A percentile compares a stretch with the other conserved stretches of the same genome.
Evolutionary conservation across 257 asterid species (phyloP).

Genomic region (Leptodermis oblonga): DNA sequence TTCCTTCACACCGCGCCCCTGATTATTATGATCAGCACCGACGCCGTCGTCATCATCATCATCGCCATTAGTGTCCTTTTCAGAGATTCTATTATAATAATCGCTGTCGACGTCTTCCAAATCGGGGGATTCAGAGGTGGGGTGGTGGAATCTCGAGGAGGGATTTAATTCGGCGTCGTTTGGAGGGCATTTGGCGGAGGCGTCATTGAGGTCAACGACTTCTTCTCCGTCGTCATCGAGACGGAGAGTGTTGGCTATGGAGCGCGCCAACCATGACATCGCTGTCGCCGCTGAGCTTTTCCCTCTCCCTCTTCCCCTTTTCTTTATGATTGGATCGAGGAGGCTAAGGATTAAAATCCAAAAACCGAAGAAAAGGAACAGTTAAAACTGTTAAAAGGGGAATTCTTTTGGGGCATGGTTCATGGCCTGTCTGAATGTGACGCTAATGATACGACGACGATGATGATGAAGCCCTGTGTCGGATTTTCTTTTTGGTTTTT

Average conservation of each 20-base stretch:
- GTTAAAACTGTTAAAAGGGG: no score
- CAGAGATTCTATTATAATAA: conserved; percentile 16
- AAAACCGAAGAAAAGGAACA: not conserved
- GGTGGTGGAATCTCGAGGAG: conserved; percentile 6
- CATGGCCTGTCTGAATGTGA: not conserved
- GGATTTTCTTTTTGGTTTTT: not conserved
- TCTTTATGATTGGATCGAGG: conserved; percentile 17
- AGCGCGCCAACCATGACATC: conserved; percentile 96
- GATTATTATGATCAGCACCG: conserved; percentile 21
- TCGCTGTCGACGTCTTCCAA: conserved; percentile 27
- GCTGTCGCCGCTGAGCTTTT: conserved; percentile 29
- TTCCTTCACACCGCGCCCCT: conserved; percentile 75
- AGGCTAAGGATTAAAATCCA: not conserved
- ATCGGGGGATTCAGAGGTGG: conserved; percentile 16
- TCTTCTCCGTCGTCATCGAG: conserved; percentile 47
- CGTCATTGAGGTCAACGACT: conserved; percentile 8
- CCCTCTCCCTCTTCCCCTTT: not conserved
- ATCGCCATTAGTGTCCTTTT: conserved; percentile 11
- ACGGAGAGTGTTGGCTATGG: conserved; percentile 73
- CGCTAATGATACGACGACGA: not conserved
- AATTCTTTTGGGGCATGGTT: no score
- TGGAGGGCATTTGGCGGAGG: not conserved
- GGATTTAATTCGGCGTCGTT: conserved; percentile 1
- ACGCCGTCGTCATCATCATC: conserved; percentile 20
- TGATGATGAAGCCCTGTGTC: no score